A percentile compares a stretch with the other conserved stretches of the same genome.
Evolutionary conservation across 2,329 filamentous ascomycete species (phyloP).

Genomic region (Colletotrichum siamense): DNA sequence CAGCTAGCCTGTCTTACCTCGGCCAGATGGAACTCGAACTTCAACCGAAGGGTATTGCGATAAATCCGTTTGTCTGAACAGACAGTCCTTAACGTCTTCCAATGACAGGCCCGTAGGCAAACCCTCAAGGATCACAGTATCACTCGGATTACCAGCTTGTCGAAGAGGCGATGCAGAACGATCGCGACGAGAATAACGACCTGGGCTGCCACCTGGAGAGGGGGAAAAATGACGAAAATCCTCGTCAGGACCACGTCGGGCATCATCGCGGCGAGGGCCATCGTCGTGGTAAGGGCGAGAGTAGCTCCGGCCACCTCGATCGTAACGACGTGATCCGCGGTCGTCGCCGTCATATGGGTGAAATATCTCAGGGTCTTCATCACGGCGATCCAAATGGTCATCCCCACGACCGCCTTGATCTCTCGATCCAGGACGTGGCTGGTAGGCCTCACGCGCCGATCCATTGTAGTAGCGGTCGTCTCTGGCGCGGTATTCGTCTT

Average conservation of each 20-base stretch:
- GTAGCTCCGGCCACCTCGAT: constrained; percentile 17
- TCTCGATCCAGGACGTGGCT: constrained; percentile 24
- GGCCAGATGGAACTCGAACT: constrained; percentile 38
- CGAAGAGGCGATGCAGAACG: constrained; percentile 30
- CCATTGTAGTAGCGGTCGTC: constrained; percentile 26
- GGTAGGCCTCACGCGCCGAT: constrained; percentile 25
- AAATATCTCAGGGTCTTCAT: constrained; percentile 41
- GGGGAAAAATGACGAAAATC: constrained; percentile 17
- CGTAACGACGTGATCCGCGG: constrained; percentile 29
- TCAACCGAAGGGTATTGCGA: constrained; percentile 42
- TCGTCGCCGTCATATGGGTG: constrained; percentile 35
- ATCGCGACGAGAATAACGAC: constrained; percentile 21
- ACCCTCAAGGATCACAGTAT: constrained; percentile 62
- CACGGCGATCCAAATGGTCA: constrained; percentile 30
- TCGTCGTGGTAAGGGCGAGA: constrained; percentile 18
- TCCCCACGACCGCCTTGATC: constrained; percentile 31
- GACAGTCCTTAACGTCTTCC: constrained; percentile 52
- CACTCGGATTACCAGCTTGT: constrained; percentile 48
- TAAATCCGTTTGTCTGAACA: constrained; percentile 38
- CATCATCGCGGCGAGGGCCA: constrained; percentile 22
- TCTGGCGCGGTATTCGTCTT: constrained; percentile 1
- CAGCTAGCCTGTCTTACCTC: not conserved
- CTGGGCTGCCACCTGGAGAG: constrained; percentile 21
- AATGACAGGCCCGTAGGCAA: constrained; percentile 53
- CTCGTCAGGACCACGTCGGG: constrained; percentile 16